These are phyloP conservation scores for Marasmius tenuissimus DNA, from an alignment of 1,284 basidiomycete species.

Conservation along the genomic window DNA sequence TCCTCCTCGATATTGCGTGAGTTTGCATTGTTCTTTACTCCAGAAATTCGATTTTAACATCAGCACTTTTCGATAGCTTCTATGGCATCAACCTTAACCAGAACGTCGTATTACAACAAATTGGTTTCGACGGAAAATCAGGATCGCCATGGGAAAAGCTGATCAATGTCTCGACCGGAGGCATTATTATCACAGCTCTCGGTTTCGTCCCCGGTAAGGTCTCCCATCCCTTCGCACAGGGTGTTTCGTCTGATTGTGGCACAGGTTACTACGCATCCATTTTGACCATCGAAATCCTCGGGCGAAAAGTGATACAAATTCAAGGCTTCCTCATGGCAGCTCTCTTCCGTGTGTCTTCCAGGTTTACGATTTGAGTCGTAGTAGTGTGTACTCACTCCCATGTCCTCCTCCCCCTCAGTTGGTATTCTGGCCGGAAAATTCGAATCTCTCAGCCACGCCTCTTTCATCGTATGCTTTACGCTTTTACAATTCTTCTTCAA, in stretches of 20 bases:
- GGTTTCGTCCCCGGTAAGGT: conserved; percentile 70
- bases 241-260: conserved; percentile 26
- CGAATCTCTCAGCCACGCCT: conserved; percentile 53
- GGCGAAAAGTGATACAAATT: conserved; percentile 75
- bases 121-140: conserved; percentile 58
- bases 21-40: conserved; percentile 12
- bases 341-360: conserved; percentile 56
- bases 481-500: conserved; percentile 71
- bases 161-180: conserved; percentile 66
- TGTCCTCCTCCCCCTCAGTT: conserved; percentile 34
- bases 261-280: conserved; percentile 69
- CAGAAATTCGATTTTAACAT: background rate
- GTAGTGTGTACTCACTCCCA: background rate
- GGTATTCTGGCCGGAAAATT: conserved; percentile 69
- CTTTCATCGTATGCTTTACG: conserved; percentile 74
- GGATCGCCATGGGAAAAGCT: conserved; percentile 63
- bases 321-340: conserved; percentile 77
- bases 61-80: conserved; percentile 40
- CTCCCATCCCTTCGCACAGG: conserved; percentile 14
- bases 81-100: conserved; percentile 82
- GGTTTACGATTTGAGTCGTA: background rate
- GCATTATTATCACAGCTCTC: conserved; percentile 67
- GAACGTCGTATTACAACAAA: conserved; percentile 69
- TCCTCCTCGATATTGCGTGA: conserved; percentile 42
- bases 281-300: conserved; percentile 69